These are phyloP conservation scores for Fulvia fulva DNA, from an alignment of 2,329 filamentous ascomycete species.

Conservation along the genomic window DNA sequence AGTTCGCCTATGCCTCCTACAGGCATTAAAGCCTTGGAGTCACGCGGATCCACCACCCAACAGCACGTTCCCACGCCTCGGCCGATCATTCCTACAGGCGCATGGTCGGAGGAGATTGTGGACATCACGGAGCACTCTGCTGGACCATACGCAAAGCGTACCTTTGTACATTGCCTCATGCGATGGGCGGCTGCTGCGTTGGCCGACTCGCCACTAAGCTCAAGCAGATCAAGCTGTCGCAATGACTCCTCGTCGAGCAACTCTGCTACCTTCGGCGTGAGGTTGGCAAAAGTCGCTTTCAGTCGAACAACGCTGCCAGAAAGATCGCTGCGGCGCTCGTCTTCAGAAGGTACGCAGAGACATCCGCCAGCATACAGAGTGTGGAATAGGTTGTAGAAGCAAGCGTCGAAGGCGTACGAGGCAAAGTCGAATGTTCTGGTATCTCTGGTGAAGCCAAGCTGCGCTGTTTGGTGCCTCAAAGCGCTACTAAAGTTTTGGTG, in stretches of 20 bases:
- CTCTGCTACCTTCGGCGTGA: constrained; percentile 1
- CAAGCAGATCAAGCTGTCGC: neutral
- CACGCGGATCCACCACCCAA: constrained; percentile 32
- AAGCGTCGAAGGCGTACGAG: constrained; percentile 1
- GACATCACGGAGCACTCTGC: constrained; percentile 31
- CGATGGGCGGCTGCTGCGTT: neutral
- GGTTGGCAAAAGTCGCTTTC: neutral
- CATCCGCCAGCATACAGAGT: constrained; percentile 12
- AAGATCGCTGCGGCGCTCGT: constrained; percentile 11
- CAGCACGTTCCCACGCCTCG: constrained; percentile 13
- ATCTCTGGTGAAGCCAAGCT: neutral
- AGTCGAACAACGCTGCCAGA: neutral
- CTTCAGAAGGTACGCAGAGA: constrained; percentile 18
- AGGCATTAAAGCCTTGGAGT: constrained; percentile 32
- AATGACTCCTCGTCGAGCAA: neutral
- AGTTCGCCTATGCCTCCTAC: constrained; percentile 48
- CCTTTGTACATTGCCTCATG: neutral
- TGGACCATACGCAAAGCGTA: constrained; percentile 37
- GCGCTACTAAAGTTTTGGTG: constrained; percentile 10
- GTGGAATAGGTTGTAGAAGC: neutral
- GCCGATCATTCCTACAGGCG: constrained; percentile 16
- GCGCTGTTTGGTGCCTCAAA: neutral
- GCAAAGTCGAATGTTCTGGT: neutral
- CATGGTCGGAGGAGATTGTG: neutral
- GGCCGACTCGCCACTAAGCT: neutral